Conservation (phyloP, 1,284 basidiomycete species). For the Ganoderma sinense region DNA sequence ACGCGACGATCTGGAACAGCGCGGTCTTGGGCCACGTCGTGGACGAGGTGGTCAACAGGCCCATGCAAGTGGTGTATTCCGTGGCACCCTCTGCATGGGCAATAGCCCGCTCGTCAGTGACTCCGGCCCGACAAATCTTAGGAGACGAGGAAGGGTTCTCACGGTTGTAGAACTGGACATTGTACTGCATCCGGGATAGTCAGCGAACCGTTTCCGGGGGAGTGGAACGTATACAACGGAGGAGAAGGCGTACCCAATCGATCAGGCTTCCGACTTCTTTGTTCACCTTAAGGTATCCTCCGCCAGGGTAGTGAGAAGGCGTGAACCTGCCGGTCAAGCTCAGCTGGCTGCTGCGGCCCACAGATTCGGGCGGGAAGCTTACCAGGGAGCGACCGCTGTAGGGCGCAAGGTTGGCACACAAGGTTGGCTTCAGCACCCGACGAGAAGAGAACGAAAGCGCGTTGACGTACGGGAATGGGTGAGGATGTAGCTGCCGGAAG, state of each 20-base stretch:
- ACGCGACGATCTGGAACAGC: constrained; percentile 70
- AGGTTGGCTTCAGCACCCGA: background rate
- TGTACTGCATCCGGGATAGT: constrained; percentile 44
- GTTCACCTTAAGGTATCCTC: constrained; percentile 68
- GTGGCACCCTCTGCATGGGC: constrained; percentile 53
- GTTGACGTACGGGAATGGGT: constrained; percentile 46
- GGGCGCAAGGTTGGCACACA: background rate
- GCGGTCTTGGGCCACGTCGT: constrained; percentile 55
- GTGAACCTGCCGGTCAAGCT: constrained; percentile 51
- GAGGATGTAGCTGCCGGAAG: constrained; percentile 42
- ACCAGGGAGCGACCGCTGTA: constrained; percentile 61
- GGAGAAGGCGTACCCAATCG: constrained; percentile 43
- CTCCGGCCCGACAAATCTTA: no score
- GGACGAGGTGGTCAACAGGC: constrained; percentile 60
- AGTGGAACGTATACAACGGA: background rate
- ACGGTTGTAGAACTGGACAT: constrained; percentile 70
- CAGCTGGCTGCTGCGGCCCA: background rate
- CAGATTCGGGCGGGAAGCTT: background rate
- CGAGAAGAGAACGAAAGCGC: background rate
- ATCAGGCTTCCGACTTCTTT: constrained; percentile 56
- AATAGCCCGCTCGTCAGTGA: background rate
- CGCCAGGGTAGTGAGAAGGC: constrained; percentile 57
- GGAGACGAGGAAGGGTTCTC: constrained; percentile 29
- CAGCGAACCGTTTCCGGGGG: background rate
- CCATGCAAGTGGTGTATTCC: constrained; percentile 64